Evolutionary conservation across 805 yeast species (phyloP), one percentile per base, ranked within the genome.

Genomic region (Cyberlindnera xishuangbannaensis): DNA sequence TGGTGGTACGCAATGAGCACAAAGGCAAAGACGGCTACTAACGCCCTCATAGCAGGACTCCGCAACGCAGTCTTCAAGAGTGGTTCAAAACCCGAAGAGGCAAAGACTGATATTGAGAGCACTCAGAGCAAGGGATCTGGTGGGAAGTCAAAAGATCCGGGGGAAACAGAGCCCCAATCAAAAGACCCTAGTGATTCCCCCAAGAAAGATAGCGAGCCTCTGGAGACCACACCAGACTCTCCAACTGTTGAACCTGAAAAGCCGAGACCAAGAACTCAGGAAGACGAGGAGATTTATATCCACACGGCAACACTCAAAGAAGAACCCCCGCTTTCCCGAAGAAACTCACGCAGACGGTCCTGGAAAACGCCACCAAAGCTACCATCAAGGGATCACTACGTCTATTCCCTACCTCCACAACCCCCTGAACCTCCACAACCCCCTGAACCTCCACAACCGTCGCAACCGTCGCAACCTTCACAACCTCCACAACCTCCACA

Each of bases 231-330:
- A n/a, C n/a, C n/a, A n/a, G n/a, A n/a, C n/a, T n/a, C n/a, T n/a
- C n/a, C n/a, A n/a, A n/a, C n/a, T n/a, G n/a, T n/a, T n/a, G n/a
- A n/a, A n/a, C n/a, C n/a, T n/a, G n/a, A n/a, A n/a, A n/a, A n/a
- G n/a, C 28, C 20, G 6, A 26, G 19, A 26, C 25, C 34, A 6
- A 26, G 37, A 17, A 30, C 37, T 10, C 16, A 25, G 16, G 37
- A 28, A 19, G 37, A 34, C 37, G 37, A 34, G 23, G 37, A 34
- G 30, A 29, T 34, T 15, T 17, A 30, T 28, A 13, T 34, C 10
- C 33, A 34, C 28, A 27, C 31, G 13, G 37, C 33, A 2, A 26
- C 9, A 15, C 25, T 34, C 17, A 30, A 34, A 15, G 33, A 30
- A 12, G 20, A 20, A 14, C 31, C 31, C 25, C 18, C 15, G 10